Conservation (phyloP, 352 stramenopile genomes). For the Pythium aquatile region DNA sequence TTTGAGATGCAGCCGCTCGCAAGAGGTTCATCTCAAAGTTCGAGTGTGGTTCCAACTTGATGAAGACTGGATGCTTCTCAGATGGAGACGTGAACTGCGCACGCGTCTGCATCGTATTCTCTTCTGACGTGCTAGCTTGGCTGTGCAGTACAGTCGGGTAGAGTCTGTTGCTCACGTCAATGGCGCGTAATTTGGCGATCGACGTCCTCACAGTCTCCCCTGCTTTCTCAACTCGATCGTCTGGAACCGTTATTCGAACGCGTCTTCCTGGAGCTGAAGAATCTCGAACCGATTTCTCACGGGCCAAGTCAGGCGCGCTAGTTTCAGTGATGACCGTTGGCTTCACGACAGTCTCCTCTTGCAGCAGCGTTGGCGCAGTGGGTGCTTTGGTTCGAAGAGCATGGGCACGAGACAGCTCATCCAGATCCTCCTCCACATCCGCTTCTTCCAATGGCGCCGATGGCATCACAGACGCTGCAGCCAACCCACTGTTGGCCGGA, state of each 20-base stretch:
- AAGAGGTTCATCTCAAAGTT: conserved; percentile 86
- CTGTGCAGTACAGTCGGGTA: conserved; percentile 21
- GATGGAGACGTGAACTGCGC: conserved; percentile 10
- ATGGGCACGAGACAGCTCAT: conserved; percentile 4
- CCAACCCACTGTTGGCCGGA: conserved; percentile 2
- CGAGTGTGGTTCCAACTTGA: conserved; percentile 78
- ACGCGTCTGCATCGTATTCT: background rate
- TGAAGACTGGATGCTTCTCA: conserved; percentile 52
- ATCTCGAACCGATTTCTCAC: conserved; percentile 1
- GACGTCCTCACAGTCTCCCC: conserved; percentile 20
- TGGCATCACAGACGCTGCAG: conserved; percentile 7
- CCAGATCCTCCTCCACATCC: conserved; percentile 11
- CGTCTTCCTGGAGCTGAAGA: background rate
- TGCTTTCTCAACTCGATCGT: conserved; percentile 18
- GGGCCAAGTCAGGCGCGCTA: conserved; percentile 7
- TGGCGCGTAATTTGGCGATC: conserved; percentile 14
- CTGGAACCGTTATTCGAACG: conserved; percentile 11
- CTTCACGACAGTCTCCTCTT: conserved; percentile 1
- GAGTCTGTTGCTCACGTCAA: conserved; percentile 19
- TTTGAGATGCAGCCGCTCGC: conserved; percentile 70
- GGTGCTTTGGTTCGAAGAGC: conserved; percentile 18
- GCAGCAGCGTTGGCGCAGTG: conserved; percentile 3
- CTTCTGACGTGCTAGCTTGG: background rate
- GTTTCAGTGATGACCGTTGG: conserved; percentile 4
- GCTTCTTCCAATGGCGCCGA: conserved; percentile 29